phyloP scores from a whole-genome alignment of 2,329 filamentous ascomycete species.

The Endothia cerciana region DNA sequence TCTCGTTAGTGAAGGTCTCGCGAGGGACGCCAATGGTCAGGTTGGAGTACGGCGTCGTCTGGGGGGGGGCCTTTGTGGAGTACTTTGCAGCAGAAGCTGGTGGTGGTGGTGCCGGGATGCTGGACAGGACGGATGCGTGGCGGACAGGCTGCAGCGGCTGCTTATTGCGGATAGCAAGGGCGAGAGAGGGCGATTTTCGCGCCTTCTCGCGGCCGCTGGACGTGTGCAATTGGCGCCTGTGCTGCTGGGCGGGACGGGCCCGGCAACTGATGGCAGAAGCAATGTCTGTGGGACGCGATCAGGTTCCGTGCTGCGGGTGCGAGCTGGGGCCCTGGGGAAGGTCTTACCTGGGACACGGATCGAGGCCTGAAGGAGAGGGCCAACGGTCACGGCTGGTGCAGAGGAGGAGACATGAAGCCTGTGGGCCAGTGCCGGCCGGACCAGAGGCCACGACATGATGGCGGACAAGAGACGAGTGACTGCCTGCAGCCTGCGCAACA shows the following conservation, averaged over 20 bases:
- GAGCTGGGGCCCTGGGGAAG: not conserved
- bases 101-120: conserved; percentile 31
- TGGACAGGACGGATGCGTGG: conserved; percentile 43
- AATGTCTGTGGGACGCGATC: conserved; percentile 15
- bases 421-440: conserved; percentile 33
- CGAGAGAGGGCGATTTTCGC: conserved; percentile 31
- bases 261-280: conserved; percentile 14
- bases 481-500: conserved; percentile 25
- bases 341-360: conserved; percentile 31
- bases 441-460: conserved; percentile 32
- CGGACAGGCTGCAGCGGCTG: conserved; percentile 45
- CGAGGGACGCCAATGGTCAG: conserved; percentile 79
- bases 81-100: conserved; percentile 36
- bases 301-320: not conserved
- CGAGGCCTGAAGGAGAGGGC: conserved; percentile 28
- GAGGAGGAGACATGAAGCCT: conserved; percentile 15
- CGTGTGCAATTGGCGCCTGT: conserved; percentile 45
- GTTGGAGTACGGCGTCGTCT: conserved; percentile 66
- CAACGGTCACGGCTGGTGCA: conserved; percentile 24
- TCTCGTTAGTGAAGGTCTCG: conserved; percentile 79
- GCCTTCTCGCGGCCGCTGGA: conserved; percentile 36
- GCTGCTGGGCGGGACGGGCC: conserved; percentile 19
- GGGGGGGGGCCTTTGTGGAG: conserved; percentile 46
- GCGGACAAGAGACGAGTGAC: conserved; percentile 7
- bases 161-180: conserved; percentile 33